Conservation (phyloP, 2,329 filamentous ascomycete species). For the Fusarium sp. region DNA sequence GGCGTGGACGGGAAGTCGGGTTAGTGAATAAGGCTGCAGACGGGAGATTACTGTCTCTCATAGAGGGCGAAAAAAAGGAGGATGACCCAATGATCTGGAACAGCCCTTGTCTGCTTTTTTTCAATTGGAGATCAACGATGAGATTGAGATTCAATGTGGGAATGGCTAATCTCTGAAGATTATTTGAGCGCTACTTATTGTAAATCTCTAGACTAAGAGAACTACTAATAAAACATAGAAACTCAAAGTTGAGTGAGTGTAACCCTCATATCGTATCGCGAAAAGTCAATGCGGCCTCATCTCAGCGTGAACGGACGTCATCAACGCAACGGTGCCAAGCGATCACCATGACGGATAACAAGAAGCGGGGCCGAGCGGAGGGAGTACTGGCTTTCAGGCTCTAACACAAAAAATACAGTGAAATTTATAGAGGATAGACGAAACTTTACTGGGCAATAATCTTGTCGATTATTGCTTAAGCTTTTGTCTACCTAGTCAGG, state of each 20-base stretch:
- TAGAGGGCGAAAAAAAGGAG: conserved; percentile 7
- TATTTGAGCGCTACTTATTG: neutral
- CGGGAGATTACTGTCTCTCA: conserved; percentile 35
- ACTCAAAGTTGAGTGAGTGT: conserved; percentile 6
- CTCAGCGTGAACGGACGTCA: conserved; percentile 25
- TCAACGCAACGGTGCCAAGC: conserved; percentile 25
- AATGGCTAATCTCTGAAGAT: conserved; percentile 1
- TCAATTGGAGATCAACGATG: conserved; percentile 41
- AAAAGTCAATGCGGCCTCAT: conserved; percentile 30
- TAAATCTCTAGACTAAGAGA: neutral
- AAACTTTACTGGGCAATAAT: conserved; percentile 23
- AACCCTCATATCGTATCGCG: conserved; percentile 1
- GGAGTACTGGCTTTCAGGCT: conserved; percentile 7
- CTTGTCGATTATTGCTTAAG: conserved; percentile 5
- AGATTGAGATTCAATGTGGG: conserved; percentile 38
- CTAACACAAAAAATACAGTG: neutral
- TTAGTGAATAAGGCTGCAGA: conserved; percentile 39
- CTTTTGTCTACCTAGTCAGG: conserved; percentile 17
- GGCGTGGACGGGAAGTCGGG: conserved; percentile 25
- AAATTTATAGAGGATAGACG: neutral
- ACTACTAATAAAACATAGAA: neutral
- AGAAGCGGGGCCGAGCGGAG: conserved; percentile 18
- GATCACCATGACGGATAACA: conserved; percentile 29
- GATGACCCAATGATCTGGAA: conserved; percentile 48
- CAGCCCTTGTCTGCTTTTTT: conserved; percentile 42